Evolutionary conservation across 139 green algal species (phyloP).

Genomic region (Chlamydomonas sphaeroides): DNA sequence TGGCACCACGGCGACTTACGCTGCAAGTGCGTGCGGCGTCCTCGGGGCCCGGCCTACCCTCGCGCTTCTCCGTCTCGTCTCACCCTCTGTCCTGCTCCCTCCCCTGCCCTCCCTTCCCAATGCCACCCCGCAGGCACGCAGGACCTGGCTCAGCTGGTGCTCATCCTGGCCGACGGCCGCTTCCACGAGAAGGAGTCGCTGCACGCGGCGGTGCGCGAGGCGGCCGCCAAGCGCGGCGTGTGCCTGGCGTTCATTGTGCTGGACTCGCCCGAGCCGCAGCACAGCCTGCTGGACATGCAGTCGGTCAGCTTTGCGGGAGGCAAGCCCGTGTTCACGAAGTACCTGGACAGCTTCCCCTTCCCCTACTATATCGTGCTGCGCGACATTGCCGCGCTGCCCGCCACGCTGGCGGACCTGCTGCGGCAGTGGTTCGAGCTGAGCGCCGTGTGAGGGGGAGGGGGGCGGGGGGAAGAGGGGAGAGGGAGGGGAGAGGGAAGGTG

Average conservation of each 20-base stretch:
- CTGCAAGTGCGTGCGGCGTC: no score
- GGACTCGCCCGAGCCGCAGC: slow-evolving; percentile 64
- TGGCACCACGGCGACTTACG: no score
- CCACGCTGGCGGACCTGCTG: slow-evolving; percentile 90
- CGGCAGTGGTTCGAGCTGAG: slow-evolving; percentile 95
- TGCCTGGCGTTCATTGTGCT: slow-evolving; percentile 93
- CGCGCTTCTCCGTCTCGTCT: no score
- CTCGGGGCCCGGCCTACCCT: no score
- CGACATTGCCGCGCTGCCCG: slow-evolving; percentile 88
- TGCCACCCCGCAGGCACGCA: neutral
- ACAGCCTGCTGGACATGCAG: slow-evolving; percentile 90
- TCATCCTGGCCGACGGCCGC: slow-evolving; percentile 96
- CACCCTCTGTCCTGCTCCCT: neutral
- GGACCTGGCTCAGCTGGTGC: slow-evolving; percentile 83
- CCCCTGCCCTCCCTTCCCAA: neutral
- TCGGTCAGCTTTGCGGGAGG: slow-evolving; percentile 88
- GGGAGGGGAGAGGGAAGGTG: no score
- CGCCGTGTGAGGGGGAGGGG: slow-evolving; percentile 17
- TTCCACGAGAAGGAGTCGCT: slow-evolving; percentile 97
- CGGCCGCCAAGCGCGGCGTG: slow-evolving; percentile 73
- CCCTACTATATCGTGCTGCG: slow-evolving; percentile 96
- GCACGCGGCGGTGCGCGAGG: slow-evolving; percentile 67
- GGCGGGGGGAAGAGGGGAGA: no score
- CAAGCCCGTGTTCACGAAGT: slow-evolving; percentile 90
- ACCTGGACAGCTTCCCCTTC: slow-evolving; percentile 98